phyloP scores from a whole-genome alignment of 495 filamentous ascomycete species.

The Xylaria scruposa region DNA sequence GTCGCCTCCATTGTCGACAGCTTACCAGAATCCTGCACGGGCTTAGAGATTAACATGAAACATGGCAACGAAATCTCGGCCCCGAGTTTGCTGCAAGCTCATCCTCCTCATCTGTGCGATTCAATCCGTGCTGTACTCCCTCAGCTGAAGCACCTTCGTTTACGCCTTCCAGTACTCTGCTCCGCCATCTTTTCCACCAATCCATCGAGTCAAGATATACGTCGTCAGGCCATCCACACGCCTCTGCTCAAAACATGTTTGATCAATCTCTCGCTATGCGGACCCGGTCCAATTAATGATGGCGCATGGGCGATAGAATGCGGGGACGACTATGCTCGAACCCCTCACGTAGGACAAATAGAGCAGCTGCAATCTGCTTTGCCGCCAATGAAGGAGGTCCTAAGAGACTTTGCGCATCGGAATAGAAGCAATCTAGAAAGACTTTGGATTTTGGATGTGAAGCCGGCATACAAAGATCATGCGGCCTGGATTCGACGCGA shows the following conservation, averaged over 20 bases:
- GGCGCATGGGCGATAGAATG: constrained; percentile 24
- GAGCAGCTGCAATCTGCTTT: constrained; percentile 21
- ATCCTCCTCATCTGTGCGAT: constrained; percentile 23
- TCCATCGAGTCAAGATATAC: constrained; percentile 14
- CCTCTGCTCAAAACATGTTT: constrained; percentile 27
- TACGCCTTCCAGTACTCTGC: constrained; percentile 26
- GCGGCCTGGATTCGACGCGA: constrained; percentile 29
- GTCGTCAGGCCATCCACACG: constrained; percentile 1
- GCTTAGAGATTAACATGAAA: constrained; percentile 24
- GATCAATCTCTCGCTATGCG: constrained; percentile 25
- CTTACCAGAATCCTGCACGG: constrained; percentile 22
- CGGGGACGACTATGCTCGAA: constrained; percentile 2
- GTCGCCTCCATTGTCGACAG: constrained; percentile 19
- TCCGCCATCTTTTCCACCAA: constrained; percentile 16
- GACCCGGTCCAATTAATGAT: background rate
- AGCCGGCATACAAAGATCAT: background rate
- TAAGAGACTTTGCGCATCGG: constrained; percentile 19
- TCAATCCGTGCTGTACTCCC: constrained; percentile 27
- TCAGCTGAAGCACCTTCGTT: constrained; percentile 22
- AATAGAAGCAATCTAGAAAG: constrained; percentile 21
- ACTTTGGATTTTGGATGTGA: constrained; percentile 21
- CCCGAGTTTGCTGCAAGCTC: background rate
- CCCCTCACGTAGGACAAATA: constrained; percentile 7
- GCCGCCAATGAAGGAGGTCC: constrained; percentile 1
- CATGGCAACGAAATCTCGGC: background rate